These are phyloP conservation scores for Phytophthora pseudosyringae DNA, from an alignment of 352 stramenopile species.

Conservation along the genomic window DNA sequence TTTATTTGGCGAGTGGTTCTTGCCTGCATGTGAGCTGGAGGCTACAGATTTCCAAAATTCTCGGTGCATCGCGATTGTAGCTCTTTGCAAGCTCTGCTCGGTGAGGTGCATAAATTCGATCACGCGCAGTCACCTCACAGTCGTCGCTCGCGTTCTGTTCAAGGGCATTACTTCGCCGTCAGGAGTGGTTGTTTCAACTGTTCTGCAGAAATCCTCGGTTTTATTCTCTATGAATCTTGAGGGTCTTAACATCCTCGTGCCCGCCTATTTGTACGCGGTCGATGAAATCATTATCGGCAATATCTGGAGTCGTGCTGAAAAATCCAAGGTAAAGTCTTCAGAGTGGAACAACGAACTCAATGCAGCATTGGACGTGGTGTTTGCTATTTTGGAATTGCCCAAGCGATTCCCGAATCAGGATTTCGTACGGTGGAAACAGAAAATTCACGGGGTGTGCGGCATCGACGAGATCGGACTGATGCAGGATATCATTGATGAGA, in stretches of 20 bases:
- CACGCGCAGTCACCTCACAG: conserved; percentile 67
- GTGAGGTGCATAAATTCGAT: conserved; percentile 69
- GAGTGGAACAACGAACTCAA: conserved; percentile 87
- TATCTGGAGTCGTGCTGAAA: conserved; percentile 75
- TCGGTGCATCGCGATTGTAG: conserved; percentile 78
- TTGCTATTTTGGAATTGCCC: conserved; percentile 73
- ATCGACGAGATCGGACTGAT: conserved; percentile 41
- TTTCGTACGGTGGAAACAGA: conserved; percentile 84
- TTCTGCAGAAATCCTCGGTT: conserved; percentile 74
- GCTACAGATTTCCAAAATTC: conserved; percentile 76
- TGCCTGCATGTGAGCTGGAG: conserved; percentile 83
- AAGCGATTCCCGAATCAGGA: conserved; percentile 79
- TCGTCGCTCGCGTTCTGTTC: conserved; percentile 74
- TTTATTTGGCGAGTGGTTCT: conserved; percentile 89
- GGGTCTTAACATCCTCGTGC: conserved; percentile 81
- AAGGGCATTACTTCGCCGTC: conserved; percentile 78
- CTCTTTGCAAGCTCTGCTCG: conserved; percentile 79
- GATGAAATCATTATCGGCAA: conserved; percentile 86
- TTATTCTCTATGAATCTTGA: conserved; percentile 85
- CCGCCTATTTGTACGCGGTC: conserved; percentile 80
- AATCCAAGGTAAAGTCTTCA: conserved; percentile 71
- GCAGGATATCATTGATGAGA: conserved; percentile 65
- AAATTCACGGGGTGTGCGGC: conserved; percentile 58
- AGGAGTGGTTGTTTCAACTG: conserved; percentile 79
- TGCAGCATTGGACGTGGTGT: conserved; percentile 76